Base-by-base conservation (phyloP, 441 rosid species). In the Bruguiera hainesii region DNA sequence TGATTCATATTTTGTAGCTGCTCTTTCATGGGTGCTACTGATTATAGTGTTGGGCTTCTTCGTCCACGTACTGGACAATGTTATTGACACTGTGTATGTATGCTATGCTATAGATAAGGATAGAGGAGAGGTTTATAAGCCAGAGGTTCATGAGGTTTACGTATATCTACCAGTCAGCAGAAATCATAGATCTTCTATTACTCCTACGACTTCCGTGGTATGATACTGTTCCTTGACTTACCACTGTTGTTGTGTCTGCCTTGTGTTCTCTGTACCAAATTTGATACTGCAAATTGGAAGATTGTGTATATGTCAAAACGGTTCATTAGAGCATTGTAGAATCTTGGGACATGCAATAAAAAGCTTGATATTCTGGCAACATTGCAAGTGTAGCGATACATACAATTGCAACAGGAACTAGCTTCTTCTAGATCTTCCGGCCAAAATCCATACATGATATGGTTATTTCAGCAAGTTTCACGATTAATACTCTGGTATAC, bases 111-210 rank as follows among this genome's bases (percentile, higher is more conserved):
- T 93, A 9, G 97, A 89, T 66, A 71, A 77, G 71, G 97, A 93
- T 71, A 80, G 83, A 61, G 98, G 89, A 9, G 98, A 91, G 63
- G 97, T 89, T 46, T 85, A 83, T 70, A 93, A 86, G 75, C 87
- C 86, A 60, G 91, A 90, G 65, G 93, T 89, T 67, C 94, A 93
- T 30, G 96, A 88, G 73, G 93, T 93, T 37, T 90, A 90, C 63
- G 85, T 83, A 61, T 83, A 80, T 53, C 77, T 93, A 55, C 97
- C 93, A 7, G 75, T 82, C 72, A 84, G 85, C 68, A 75, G 92
- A 79, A 89, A 80, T 81, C 66, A 75, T 49, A 83, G 88, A 71
- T 53, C 85, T 0, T n/a, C 81, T 3, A 63, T 69, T 21, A 70
- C 72, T 52, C 78, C 87, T 1, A 66, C 67, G 58, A 68, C 80